A percentile compares a stretch with the other conserved stretches of the same genome.
Evolutionary conservation across 2,329 filamentous ascomycete genomes (phyloP).

Genomic region (Claviceps fusiformis): DNA sequence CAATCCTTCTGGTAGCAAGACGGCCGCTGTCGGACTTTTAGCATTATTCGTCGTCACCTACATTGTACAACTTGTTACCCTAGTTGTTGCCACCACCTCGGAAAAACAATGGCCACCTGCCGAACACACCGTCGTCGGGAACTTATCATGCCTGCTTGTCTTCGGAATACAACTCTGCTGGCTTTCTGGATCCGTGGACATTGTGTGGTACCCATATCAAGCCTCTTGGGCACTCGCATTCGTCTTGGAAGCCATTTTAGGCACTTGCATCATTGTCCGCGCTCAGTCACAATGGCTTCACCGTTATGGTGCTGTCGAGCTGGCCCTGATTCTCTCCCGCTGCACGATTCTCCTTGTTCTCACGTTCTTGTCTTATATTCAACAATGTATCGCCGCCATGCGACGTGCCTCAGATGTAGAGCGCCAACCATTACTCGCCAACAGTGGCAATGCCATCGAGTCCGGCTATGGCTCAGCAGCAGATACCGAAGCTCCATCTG

Average conservation of each 20-base stretch:
- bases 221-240: slow-evolving; percentile 48
- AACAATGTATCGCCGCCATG: slow-evolving; percentile 14
- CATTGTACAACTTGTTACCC: slow-evolving; percentile 29
- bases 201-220: slow-evolving; percentile 49
- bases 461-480: slow-evolving; percentile 30
- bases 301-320: slow-evolving; percentile 14
- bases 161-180: slow-evolving; percentile 47
- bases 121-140: slow-evolving; percentile 39
- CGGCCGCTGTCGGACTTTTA: slow-evolving; percentile 26
- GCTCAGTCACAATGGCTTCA: slow-evolving; percentile 1
- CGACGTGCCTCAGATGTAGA: slow-evolving; percentile 35
- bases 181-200: slow-evolving; percentile 34
- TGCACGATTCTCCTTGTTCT: slow-evolving; percentile 17
- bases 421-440: slow-evolving; percentile 40
- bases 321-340: slow-evolving; percentile 9
- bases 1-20: slow-evolving; percentile 9
- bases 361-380: slow-evolving; percentile 11
- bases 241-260: slow-evolving; percentile 37
- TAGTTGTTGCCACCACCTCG: slow-evolving; percentile 23
- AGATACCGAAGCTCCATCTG: slow-evolving; percentile 22
- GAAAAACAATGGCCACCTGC: slow-evolving; percentile 26
- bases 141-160: slow-evolving; percentile 48
- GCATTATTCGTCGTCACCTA: slow-evolving; percentile 31
- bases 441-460: slow-evolving; percentile 11
- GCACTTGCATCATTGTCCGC: slow-evolving; percentile 14